phyloP scores from a whole-genome alignment of 2,329 filamentous ascomycete species.

The Cercospora janseana region DNA sequence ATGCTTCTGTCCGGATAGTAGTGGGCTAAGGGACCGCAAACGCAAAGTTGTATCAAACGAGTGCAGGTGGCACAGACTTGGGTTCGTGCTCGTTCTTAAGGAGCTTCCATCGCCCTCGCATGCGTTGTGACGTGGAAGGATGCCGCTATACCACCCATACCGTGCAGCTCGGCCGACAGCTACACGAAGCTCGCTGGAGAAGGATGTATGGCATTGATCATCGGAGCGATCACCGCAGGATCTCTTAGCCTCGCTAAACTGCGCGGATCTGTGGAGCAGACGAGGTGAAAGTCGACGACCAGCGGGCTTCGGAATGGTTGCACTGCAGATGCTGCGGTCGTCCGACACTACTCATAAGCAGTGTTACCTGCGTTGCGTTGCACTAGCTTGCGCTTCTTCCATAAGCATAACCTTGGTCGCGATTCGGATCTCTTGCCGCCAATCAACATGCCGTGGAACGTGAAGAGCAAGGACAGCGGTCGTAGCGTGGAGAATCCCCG shows the following conservation, averaged over 20 bases:
- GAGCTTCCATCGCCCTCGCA: not conserved
- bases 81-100: not conserved
- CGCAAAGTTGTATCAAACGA: too few relatives aligned
- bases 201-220: too few relatives aligned
- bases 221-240: not conserved
- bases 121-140: conserved; percentile 11
- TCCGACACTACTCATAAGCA: not conserved
- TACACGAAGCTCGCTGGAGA: too few relatives aligned
- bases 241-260: not conserved
- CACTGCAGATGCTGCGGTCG: too few relatives aligned
- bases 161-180: too few relatives aligned
- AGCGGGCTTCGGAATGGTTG: not conserved
- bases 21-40: not conserved
- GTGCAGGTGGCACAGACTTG: too few relatives aligned
- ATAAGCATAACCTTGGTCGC: conserved; percentile 6
- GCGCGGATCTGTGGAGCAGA: conserved; percentile 1
- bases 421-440: not conserved
- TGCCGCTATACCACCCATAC: too few relatives aligned
- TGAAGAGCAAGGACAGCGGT: not conserved
- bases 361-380: not conserved
- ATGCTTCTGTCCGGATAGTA: not conserved
- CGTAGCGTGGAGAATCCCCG: not conserved
- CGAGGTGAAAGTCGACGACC: not conserved
- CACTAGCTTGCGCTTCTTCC: conserved; percentile 6
- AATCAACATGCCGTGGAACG: conserved; percentile 1